These are phyloP conservation scores for Lentinula novae-zelandiae DNA, from an alignment of 1,284 basidiomycete genomes.

Conservation along the genomic window DNA sequence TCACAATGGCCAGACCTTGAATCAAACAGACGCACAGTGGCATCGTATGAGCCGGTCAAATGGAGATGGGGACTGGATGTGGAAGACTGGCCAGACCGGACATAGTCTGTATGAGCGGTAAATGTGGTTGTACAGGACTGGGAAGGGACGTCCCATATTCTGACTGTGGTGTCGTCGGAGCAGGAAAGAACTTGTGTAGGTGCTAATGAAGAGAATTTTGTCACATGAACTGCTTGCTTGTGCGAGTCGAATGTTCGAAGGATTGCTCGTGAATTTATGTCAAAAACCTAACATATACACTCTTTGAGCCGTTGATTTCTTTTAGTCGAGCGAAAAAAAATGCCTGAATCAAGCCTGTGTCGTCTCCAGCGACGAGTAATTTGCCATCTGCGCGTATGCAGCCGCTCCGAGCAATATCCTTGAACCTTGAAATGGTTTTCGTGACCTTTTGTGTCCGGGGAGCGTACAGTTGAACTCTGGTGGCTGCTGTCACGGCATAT, in stretches of 20 bases:
- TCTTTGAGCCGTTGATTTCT: conserved; percentile 11
- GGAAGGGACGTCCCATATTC: conserved; percentile 94
- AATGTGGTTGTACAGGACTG: conserved; percentile 81
- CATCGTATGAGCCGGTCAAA: conserved; percentile 94
- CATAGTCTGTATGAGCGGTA: conserved; percentile 88
- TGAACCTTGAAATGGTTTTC: conserved; percentile 96
- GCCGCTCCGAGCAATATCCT: conserved; percentile 90
- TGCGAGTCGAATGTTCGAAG: conserved; percentile 90
- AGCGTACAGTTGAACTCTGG: conserved; percentile 93
- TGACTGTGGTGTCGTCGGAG: conserved; percentile 94
- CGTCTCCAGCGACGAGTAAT: conserved; percentile 92
- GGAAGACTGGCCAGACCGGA: conserved; percentile 88
- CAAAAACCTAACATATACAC: conserved; percentile 68
- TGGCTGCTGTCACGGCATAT: conserved; percentile 94
- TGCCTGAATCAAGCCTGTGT: conserved; percentile 90
- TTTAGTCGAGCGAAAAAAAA: conserved; percentile 4
- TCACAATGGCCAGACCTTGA: conserved; percentile 76
- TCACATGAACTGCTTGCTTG: conserved; percentile 93
- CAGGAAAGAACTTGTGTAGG: conserved; percentile 89
- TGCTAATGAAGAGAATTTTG: conserved; percentile 83
- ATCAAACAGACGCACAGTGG: conserved; percentile 89
- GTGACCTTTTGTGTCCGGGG: conserved; percentile 93
- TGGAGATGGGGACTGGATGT: conserved; percentile 81
- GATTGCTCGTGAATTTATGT: conserved; percentile 92
- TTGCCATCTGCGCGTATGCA: conserved; percentile 91